phyloP scores from a whole-genome alignment of 140 eudicot species.

The Anethum foeniculum region DNA sequence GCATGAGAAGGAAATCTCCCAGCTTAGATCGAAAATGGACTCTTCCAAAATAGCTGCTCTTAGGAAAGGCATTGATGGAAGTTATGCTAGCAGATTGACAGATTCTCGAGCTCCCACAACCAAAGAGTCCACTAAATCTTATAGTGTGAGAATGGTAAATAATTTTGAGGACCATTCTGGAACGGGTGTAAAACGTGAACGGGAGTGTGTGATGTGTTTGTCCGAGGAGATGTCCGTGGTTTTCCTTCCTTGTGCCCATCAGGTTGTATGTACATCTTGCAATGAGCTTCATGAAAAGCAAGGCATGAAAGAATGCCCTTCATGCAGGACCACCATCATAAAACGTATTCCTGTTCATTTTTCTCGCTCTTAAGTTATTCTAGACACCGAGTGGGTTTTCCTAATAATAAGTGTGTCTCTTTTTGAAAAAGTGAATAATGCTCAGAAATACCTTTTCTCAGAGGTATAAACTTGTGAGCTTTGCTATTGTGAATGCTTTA shows the following conservation, averaged over 20 bases:
- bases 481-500: conserved; percentile 30
- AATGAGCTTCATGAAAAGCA: conserved; percentile 91
- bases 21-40: conserved; percentile 60
- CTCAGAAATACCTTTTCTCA: conserved; percentile 18
- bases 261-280: conserved; percentile 80
- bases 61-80: conserved; percentile 70
- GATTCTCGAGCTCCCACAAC: conserved; percentile 29
- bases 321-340: conserved; percentile 74
- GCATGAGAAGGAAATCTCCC: conserved; percentile 75
- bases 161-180: conserved; percentile 21
- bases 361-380: conserved; percentile 45
- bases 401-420: conserved; percentile 23
- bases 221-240: conserved; percentile 95
- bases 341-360: conserved; percentile 77
- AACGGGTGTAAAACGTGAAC: conserved; percentile 68
- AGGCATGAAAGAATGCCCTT: conserved; percentile 98
- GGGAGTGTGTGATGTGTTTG: conserved; percentile 97
- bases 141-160: conserved; percentile 25
- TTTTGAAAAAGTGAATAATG: conserved; percentile 14
- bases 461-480: conserved; percentile 27
- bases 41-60: conserved; percentile 91
- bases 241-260: conserved; percentile 98
- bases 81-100: conserved; percentile 54
- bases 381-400: conserved; percentile 14
- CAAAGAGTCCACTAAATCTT: conserved; percentile 26